These are phyloP conservation scores for Claviceps paspali DNA, from an alignment of 2,329 filamentous ascomycete species.

Conservation along the genomic window DNA sequence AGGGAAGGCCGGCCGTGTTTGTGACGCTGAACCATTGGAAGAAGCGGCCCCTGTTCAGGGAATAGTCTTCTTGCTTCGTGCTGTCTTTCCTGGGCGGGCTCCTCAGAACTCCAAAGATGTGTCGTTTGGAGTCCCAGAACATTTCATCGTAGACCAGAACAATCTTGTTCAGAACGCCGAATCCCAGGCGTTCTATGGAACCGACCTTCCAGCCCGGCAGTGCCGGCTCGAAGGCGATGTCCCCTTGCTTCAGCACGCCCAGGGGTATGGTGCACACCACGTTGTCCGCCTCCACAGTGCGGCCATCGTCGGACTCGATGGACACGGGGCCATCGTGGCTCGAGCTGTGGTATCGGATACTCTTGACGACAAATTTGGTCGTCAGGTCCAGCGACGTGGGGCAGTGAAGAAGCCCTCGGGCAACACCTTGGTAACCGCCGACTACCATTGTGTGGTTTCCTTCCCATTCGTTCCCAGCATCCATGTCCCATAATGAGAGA, in stretches of 20 bases:
- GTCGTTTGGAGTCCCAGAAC: conserved; percentile 80
- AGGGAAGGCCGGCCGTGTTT: conserved; percentile 74
- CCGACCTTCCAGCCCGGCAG: conserved; percentile 77
- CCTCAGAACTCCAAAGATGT: conserved; percentile 87
- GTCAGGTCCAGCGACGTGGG: conserved; percentile 65
- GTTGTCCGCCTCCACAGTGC: conserved; percentile 65
- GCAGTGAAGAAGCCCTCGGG: conserved; percentile 67
- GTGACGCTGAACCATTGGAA: conserved; percentile 97
- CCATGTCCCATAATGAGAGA: conserved; percentile 87
- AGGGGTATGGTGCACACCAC: conserved; percentile 84
- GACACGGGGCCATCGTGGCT: conserved; percentile 32
- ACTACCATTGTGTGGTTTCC: conserved; percentile 86
- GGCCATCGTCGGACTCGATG: conserved; percentile 65
- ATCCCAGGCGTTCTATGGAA: conserved; percentile 72
- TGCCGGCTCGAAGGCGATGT: conserved; percentile 72
- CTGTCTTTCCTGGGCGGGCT: conserved; percentile 55
- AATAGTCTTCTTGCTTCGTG: conserved; percentile 65
- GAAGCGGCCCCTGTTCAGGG: conserved; percentile 68
- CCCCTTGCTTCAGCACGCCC: conserved; percentile 75
- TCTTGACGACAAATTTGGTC: conserved; percentile 56
- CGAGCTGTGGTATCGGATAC: conserved; percentile 47
- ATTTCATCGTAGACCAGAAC: conserved; percentile 75
- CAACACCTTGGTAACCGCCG: conserved; percentile 85
- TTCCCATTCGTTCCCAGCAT: conserved; percentile 95
- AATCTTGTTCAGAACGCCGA: conserved; percentile 89